Conservation (phyloP, 768 basidiomycete species). For the Phylloporus sp. region DNA sequence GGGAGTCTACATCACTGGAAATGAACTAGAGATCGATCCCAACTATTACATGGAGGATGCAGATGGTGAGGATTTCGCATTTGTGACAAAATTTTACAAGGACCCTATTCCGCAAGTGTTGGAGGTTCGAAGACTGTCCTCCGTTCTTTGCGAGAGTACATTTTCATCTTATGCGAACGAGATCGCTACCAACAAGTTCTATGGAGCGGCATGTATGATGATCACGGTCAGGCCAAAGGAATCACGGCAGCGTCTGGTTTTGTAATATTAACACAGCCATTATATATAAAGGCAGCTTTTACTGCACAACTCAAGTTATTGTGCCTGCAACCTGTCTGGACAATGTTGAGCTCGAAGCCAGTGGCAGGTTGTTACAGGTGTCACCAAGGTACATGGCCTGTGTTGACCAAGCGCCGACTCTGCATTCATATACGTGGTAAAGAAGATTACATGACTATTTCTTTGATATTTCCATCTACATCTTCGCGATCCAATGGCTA, state of each 20-base stretch:
- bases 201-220: not conserved
- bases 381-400: too few relatives aligned
- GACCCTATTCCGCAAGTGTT: slow-evolving; percentile 2
- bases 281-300: too few relatives aligned
- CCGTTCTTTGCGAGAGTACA: not conserved
- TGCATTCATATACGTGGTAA: too few relatives aligned
- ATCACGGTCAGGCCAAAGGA: not conserved
- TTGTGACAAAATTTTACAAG: not conserved
- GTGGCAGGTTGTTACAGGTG: too few relatives aligned
- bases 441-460: too few relatives aligned
- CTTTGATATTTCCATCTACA: too few relatives aligned
- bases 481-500: too few relatives aligned
- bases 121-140: not conserved
- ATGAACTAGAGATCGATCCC: not conserved
- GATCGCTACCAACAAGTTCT: not conserved
- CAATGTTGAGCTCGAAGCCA: too few relatives aligned
- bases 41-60: not conserved
- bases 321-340: too few relatives aligned
- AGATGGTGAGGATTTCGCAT: not conserved
- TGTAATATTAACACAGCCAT: too few relatives aligned
- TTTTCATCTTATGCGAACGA: not conserved
- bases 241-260: not conserved
- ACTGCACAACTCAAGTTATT: too few relatives aligned
- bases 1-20: not conserved
- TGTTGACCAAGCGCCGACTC: too few relatives aligned